Evolutionary conservation across 352 stramenopile genomes (phyloP), one percentile per base, ranked within the genome.

Genomic region (Peronospora belbahrii): DNA sequence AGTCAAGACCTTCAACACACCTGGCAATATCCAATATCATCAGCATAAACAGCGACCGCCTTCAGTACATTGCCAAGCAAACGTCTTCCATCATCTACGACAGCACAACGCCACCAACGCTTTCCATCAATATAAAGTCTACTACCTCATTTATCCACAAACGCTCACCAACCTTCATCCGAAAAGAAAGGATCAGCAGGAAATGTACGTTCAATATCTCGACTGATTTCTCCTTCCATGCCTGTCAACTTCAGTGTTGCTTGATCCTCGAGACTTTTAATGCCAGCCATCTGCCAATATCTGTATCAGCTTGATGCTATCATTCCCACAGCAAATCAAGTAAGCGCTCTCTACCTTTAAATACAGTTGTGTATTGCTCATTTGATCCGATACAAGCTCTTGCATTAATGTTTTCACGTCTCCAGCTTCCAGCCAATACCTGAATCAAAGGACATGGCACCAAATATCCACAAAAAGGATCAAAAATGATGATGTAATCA

Each of bases 11-110:
- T 23, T 17, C 14, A 34, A 35, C 25, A 10, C 44, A 85, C 78
- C 71, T 93, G 81, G 18, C 78, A 90, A 30, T 93, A 93, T 0
- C 72, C 78, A 33, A 90, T 59, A 22, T 88, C 74, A 31, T 62
- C 53, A 10, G 56, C 59, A 36, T 83, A 57, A 13, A 68, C 9
- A 3, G 73, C 59, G 3, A 85, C 45, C 2, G 72, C 78, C 39
- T 90, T 93, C 15, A 93, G 69, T 1, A 88, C 66, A 49, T 90
- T 93, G 1, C 59, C 59, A 13, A 93, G 66, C 46, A 82, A 49
- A 3, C 67, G 59, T 30, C 60, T 65, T 1, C 81, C 81, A 14
- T 79, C 63, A n/a, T 56, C 69, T 83, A 38, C 6, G 0, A 32
- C 24, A 28, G 3, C 24, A 42, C 44, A 20, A 61, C 17, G 54